These are phyloP conservation scores for Pyrenophora seminiperda DNA, from an alignment of 2,329 filamentous ascomycete genomes.

Conservation along the genomic window DNA sequence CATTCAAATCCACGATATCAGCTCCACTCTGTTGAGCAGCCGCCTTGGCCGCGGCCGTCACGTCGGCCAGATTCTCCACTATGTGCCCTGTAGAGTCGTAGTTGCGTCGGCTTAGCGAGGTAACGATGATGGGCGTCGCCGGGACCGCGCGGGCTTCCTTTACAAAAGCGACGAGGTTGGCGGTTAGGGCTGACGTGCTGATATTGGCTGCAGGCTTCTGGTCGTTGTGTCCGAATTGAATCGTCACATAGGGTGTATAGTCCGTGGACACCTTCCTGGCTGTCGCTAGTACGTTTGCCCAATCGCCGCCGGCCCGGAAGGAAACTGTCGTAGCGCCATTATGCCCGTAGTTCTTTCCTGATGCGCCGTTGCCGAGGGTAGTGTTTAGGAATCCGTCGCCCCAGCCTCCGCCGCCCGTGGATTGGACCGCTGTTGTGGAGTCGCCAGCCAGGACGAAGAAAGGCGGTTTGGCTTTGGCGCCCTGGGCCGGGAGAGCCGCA, in stretches of 20 bases:
- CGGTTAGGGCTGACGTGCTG: slow-evolving; percentile 53
- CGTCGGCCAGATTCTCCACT: slow-evolving; percentile 53
- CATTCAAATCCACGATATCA: slow-evolving; percentile 58
- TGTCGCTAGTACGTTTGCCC: slow-evolving; percentile 55
- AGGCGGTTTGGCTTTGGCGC: slow-evolving; percentile 16
- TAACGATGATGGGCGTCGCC: slow-evolving; percentile 55
- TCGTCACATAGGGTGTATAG: slow-evolving; percentile 58
- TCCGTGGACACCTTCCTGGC: slow-evolving; percentile 44
- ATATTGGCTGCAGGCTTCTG: slow-evolving; percentile 55
- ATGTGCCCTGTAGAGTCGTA: slow-evolving; percentile 49
- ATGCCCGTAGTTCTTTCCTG: slow-evolving; percentile 61
- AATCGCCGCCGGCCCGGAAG: slow-evolving; percentile 58
- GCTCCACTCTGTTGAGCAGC: slow-evolving; percentile 51
- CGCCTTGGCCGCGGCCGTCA: slow-evolving; percentile 53
- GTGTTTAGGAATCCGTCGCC: slow-evolving; percentile 61
- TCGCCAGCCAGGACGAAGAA: slow-evolving; percentile 46
- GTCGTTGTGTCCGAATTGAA: slow-evolving; percentile 67
- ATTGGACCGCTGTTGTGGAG: slow-evolving; percentile 42
- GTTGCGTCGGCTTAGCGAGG: slow-evolving; percentile 58
- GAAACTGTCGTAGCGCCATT: slow-evolving; percentile 61
- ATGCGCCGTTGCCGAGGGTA: slow-evolving; percentile 54
- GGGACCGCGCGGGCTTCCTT: slow-evolving; percentile 37
- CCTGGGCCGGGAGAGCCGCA: neutral
- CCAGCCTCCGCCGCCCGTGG: slow-evolving; percentile 52
- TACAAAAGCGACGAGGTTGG: slow-evolving; percentile 55